These are phyloP conservation scores for Fraxinus angustifolia DNA, from an alignment of 305 asterid genomes.

Conservation along the genomic window DNA sequence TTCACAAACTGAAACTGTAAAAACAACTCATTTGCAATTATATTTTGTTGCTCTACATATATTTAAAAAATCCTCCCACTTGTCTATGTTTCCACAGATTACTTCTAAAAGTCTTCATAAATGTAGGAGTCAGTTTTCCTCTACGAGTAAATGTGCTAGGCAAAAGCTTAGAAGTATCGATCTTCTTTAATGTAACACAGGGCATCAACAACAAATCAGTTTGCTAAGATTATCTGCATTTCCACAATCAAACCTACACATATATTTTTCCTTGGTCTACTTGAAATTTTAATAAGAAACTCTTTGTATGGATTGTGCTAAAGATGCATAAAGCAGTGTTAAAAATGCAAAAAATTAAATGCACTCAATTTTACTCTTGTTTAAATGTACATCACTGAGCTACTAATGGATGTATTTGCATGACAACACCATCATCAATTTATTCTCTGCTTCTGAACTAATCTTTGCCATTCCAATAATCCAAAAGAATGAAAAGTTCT, in stretches of 20 bases:
- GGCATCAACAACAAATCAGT: too few species aligned
- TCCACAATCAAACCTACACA: not conserved
- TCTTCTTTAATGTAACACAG: too few species aligned
- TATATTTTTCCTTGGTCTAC: not conserved
- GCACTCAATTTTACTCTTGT: not conserved
- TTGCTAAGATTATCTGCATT: too few species aligned
- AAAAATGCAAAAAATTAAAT: not conserved
- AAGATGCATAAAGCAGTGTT: not conserved
- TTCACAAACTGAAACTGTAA: not conserved
- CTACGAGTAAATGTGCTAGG: too few species aligned
- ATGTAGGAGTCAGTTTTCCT: too few species aligned
- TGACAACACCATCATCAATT: not conserved
- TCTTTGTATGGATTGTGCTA: not conserved
- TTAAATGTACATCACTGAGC: not conserved
- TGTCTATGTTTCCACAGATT: too few species aligned
- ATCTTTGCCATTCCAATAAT: not conserved
- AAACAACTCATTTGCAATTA: too few species aligned
- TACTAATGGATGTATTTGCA: not conserved
- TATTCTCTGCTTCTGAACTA: not conserved
- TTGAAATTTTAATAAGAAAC: not conserved
- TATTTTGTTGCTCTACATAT: too few species aligned
- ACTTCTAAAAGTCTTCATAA: too few species aligned
- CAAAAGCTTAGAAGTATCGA: too few species aligned
- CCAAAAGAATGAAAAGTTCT: not conserved
- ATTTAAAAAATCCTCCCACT: too few species aligned